Evolutionary conservation across 352 stramenopile genomes (phyloP).

Genomic region (Phytophthora boehmeriae): DNA sequence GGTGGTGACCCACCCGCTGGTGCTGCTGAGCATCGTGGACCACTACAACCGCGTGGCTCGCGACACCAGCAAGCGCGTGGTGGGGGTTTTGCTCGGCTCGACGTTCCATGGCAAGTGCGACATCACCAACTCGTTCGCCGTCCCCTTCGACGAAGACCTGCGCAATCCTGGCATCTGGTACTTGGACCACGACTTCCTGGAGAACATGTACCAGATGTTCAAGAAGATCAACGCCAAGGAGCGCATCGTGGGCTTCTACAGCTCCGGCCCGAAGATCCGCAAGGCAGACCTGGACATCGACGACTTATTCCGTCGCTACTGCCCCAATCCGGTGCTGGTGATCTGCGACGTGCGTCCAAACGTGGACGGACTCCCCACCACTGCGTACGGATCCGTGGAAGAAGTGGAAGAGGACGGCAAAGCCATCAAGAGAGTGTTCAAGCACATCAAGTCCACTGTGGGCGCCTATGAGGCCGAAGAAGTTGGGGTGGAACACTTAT

Average conservation of each 20-base stretch:
- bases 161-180: constrained; percentile 99
- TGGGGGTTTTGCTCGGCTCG: constrained; percentile 97
- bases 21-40: constrained; percentile 98
- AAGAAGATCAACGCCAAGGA: constrained; percentile 98
- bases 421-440: constrained; percentile 97
- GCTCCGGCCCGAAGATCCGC: constrained; percentile 96
- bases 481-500: constrained; percentile 98
- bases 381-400: constrained; percentile 97
- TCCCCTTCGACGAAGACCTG: constrained; percentile 99
- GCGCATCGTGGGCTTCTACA: constrained; percentile 99
- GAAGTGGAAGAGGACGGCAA: constrained; percentile 96
- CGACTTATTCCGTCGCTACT: constrained; percentile 95
- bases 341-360: constrained; percentile 98
- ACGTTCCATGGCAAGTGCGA: constrained; percentile 95
- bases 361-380: constrained; percentile 96
- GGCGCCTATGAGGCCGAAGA: constrained; percentile 96
- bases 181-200: constrained; percentile 99
- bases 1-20: constrained; percentile 98
- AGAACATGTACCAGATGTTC: constrained; percentile 98
- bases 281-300: constrained; percentile 96
- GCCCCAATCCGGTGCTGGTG: constrained; percentile 95
- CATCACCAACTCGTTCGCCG: constrained; percentile 94
- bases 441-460: constrained; percentile 97
- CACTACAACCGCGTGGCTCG: constrained; percentile 99
- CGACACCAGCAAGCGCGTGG: constrained; percentile 98